Base-by-base conservation (phyloP, 805 yeast species). In the Wickerhamiella azyma region DNA sequence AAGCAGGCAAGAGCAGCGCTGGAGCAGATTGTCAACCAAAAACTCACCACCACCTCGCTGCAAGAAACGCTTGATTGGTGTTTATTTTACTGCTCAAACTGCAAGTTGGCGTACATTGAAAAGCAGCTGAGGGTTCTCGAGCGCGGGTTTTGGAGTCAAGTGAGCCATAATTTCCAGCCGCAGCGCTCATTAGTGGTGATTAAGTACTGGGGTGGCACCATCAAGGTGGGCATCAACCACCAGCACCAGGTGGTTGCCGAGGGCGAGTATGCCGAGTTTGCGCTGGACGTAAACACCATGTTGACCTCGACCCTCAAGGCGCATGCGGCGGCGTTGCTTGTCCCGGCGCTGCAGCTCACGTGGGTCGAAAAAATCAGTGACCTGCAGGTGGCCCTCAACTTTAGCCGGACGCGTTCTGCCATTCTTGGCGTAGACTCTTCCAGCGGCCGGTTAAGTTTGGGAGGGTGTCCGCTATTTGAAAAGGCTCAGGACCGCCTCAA, bases 31-130 rank as follows among this genome's bases (percentile, higher is more conserved):
- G 74, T 76, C 8, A 83, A 84, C 58, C 65, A 66, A 19, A 67
- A 70, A 14, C 65, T 84, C 16, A 63, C 62, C 18, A 63, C 56
- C 18, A 55, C 58, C 8, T 75, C 77, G 0, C 64, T 82, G 21
- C 49, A 54, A 0, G 79, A 77, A 2, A 62, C 82, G 14, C 75
- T 78, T 52, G 74, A 68, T 32, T 65, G 79, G 56, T 61, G 82
- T 37, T 76, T 76, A 49, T 66, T 69, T 44, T 80, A 77, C 56
- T 65, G 84, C 13, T 72, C 74, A n/a, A 72, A 78, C 19, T 77
- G 76, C 64, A 80, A 79, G 55, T 65, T 83, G 10, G 74, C 78
- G 50, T 59, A 76, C 16, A 63, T 83, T 2, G 76, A 79, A 42
- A 66, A 72, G 39, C 82, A 79, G 55, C 60, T 83, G 48, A 65